Evolutionary conservation across 164 flowering plant genomes (phyloP), one percentile per base, ranked within the genome.

Genomic region (Annona squamosa): DNA sequence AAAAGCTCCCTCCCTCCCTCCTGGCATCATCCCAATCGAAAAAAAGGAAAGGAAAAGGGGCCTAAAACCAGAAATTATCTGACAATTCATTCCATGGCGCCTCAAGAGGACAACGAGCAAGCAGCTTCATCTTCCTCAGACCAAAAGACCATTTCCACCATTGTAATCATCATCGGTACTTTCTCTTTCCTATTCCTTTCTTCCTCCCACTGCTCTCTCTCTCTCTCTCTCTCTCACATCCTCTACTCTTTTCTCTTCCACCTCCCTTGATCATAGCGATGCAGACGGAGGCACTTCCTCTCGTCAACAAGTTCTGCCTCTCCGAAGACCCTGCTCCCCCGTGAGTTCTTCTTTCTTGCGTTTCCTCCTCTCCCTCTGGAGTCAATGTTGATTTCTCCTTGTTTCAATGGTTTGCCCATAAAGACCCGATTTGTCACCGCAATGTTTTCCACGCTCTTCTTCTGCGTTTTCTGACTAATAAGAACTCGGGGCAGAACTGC

Each of bases 231-330:
- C 41, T 26, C 56, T 37, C 18, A 48, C 16, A 4, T 48, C 66
- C 26, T 2, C 3, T 16, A 4, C 17, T 70, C 44, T 48, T 37
- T 63, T 46, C 10, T 26, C 3, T 13, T 9, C 37, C 48, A 42
- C 71, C 0, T 66, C 4, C 69, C 16, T 5, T 12, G 41, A 41
- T 67, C 86, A 26, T 26, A 93, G 97, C 99, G 85, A 95, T 95
- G 99, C 97, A 95, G 82, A 85, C 94, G 12, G 99, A 95, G 82
- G 97, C 99, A 59, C 83, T 88, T 75, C 98, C 99, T 16, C 76
- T 95, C 46, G 97, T 95, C 45, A 80, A 80, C 80, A 91, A 78
- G 77, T 88, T 91, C 47, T 81, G 86, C 73, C 91, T 95, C 63
- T 42, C 78, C 0, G 92, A 91, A 74, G 93, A 87, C 59, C 76